Base-by-base conservation (phyloP, 345 rosid genomes). In the Trapa incisa region DNA sequence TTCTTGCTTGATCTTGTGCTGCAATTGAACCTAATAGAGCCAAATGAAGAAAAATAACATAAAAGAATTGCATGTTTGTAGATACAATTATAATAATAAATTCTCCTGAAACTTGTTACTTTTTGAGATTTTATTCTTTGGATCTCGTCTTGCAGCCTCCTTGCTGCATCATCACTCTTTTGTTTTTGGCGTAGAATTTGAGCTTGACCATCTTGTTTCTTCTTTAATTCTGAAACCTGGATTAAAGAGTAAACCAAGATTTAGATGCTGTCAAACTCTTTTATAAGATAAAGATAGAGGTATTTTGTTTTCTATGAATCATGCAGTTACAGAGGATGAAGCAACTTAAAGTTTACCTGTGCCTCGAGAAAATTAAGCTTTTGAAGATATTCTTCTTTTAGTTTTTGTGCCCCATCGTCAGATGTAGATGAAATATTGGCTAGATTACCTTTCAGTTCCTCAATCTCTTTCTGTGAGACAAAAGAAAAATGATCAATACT, bases 151-250 rank as follows among this genome's bases (percentile, higher is more conserved):
- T 91, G 89, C 57, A 94, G 77, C 63, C 88, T 74, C 78, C 71
- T 86, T 63, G 96, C 86, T 6, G 92, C 95, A 61, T 94, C 97
- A 10, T 94, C 99, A 70, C 97, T 91, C 76, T 89, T 94, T 74
- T 94, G 99, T 76, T 91, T 94, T 80, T 93, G 97, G 72, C 92
- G 87, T 83, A 93, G 82, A 56, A 88, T 78, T 75, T 91, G 97
- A 69, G 97, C 83, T 81, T 93, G 99, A 70, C 96, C 88, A 74
- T 93, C 99, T 81, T 93, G 99, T 80, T 88, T 93, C 82, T 88
- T 93, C 81, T 89, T 94, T 82, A 94, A 73, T 68, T 80, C 91
- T 37, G 87, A 77, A 76, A 94, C 96, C 99, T 93, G 72, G 41
- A 71, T 66, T 71, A 64, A 47, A 39, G 16, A 36, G 0, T 9